phyloP scores from a whole-genome alignment of 371 early-diverging fungal genomes.

The Capniomyces stellatus region DNA sequence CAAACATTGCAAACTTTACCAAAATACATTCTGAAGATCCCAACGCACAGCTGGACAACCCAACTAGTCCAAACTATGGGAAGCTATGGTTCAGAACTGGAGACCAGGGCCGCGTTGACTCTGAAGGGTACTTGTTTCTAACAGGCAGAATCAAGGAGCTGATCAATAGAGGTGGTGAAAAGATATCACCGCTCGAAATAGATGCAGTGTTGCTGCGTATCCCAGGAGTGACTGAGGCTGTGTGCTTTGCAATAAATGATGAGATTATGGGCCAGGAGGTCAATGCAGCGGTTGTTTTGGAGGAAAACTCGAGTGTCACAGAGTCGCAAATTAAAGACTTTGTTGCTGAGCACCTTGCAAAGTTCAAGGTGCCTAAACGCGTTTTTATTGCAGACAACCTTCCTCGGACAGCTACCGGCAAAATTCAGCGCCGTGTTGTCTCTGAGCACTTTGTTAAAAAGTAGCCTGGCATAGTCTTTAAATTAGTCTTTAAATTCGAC shows the following conservation, averaged over 20 bases:
- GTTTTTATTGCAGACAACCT: slow-evolving; percentile 46
- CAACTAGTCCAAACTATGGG: slow-evolving; percentile 22
- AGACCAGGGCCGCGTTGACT: slow-evolving; percentile 55
- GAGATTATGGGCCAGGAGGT: slow-evolving; percentile 68
- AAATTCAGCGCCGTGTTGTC: slow-evolving; percentile 4
- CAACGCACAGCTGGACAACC: background rate
- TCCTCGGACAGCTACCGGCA: slow-evolving; percentile 64
- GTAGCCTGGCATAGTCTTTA: background rate
- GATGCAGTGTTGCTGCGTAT: slow-evolving; percentile 55
- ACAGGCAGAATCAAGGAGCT: slow-evolving; percentile 67
- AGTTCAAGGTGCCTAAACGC: slow-evolving; percentile 60
- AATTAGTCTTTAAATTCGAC: too few species aligned
- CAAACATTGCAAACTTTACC: slow-evolving; percentile 47
- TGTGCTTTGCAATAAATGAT: slow-evolving; percentile 54
- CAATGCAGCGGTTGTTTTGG: slow-evolving; percentile 55
- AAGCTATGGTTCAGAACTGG: slow-evolving; percentile 55
- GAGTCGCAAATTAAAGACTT: slow-evolving; percentile 31
- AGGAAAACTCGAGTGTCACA: slow-evolving; percentile 15
- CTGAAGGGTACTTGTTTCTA: slow-evolving; percentile 48
- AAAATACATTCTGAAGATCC: background rate
- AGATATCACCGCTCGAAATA: slow-evolving; percentile 63
- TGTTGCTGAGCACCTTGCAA: slow-evolving; percentile 36
- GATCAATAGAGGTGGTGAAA: slow-evolving; percentile 66
- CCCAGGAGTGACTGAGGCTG: slow-evolving; percentile 55
- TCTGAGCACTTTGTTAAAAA: slow-evolving; percentile 1